phyloP scores from a whole-genome alignment of 2,329 filamentous ascomycete species.

The Diplodia mutila region DNA sequence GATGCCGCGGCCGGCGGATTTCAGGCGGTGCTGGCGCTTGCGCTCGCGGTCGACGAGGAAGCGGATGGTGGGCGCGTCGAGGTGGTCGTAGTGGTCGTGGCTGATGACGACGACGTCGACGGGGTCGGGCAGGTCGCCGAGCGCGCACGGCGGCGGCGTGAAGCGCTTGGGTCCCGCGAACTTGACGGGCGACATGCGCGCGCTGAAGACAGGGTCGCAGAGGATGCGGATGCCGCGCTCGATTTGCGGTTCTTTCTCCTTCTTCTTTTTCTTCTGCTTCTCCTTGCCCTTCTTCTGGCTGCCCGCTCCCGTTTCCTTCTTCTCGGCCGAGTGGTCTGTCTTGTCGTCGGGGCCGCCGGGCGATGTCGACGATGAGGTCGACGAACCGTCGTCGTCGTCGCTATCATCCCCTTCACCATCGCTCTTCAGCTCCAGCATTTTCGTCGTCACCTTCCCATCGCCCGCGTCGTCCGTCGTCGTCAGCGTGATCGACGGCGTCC shows the following conservation, averaged over 20 bases:
- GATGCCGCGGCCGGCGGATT: background rate
- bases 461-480: background rate
- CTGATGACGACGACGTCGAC: slow-evolving; percentile 58
- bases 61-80: slow-evolving; percentile 53
- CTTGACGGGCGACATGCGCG: slow-evolving; percentile 52
- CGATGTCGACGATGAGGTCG: background rate
- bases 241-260: background rate
- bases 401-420: background rate
- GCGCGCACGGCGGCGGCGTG: slow-evolving; percentile 54
- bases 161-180: slow-evolving; percentile 57
- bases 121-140: slow-evolving; percentile 53
- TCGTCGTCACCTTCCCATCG: background rate
- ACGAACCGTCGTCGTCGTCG: background rate
- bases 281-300: too few relatives aligned
- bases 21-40: background rate
- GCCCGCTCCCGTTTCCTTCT: background rate
- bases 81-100: slow-evolving; percentile 62
- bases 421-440: background rate
- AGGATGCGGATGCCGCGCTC: slow-evolving; percentile 51
- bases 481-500: slow-evolving; percentile 14
- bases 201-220: slow-evolving; percentile 59
- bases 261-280: background rate
- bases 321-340: background rate
- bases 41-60: slow-evolving; percentile 27
- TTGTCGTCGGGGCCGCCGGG: background rate